A percentile compares a stretch with the other conserved stretches of the same genome.
Evolutionary conservation across 306 rosid genomes (phyloP).

Genomic region (Dryas alaskensis): DNA sequence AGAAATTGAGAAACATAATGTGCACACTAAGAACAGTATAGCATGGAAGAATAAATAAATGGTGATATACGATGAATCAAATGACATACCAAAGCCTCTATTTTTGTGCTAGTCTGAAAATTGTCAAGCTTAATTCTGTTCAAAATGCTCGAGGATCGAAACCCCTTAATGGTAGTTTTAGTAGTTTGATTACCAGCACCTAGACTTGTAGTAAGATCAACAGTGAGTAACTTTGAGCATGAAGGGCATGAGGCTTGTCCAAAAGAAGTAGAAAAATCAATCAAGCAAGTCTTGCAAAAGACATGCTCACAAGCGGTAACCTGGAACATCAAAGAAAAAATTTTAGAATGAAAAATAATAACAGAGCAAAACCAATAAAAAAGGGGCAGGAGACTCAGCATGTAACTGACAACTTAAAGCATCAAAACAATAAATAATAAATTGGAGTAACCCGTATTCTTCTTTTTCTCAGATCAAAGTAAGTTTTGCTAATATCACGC

Average conservation of each 20-base stretch:
- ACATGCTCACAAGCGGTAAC: conserved; percentile 78
- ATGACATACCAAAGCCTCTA: conserved; percentile 87
- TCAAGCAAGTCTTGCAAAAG: conserved; percentile 80
- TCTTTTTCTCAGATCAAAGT: neutral
- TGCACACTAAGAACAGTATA: neutral
- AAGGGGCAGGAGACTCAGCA: neutral
- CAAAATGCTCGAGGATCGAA: conserved; percentile 76
- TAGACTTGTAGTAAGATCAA: conserved; percentile 57
- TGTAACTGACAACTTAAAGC: neutral
- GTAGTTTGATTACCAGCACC: conserved; percentile 36
- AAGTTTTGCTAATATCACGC: neutral
- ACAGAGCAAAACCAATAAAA: neutral
- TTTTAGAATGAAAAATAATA: conserved; percentile 2
- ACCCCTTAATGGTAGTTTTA: conserved; percentile 73
- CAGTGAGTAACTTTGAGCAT: conserved; percentile 73
- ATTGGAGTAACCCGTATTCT: neutral
- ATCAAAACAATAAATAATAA: neutral
- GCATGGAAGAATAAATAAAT: neutral
- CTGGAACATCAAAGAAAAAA: conserved; percentile 42
- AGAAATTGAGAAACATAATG: conserved; percentile 2
- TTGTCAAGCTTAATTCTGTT: conserved; percentile 74
- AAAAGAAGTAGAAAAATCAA: conserved; percentile 57
- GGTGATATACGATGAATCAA: conserved; percentile 2
- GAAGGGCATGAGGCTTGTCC: conserved; percentile 74
- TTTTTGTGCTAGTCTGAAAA: conserved; percentile 95